Evolutionary conservation across 1,284 basidiomycete genomes (phyloP).

Genomic region (Pascua guehoae): DNA sequence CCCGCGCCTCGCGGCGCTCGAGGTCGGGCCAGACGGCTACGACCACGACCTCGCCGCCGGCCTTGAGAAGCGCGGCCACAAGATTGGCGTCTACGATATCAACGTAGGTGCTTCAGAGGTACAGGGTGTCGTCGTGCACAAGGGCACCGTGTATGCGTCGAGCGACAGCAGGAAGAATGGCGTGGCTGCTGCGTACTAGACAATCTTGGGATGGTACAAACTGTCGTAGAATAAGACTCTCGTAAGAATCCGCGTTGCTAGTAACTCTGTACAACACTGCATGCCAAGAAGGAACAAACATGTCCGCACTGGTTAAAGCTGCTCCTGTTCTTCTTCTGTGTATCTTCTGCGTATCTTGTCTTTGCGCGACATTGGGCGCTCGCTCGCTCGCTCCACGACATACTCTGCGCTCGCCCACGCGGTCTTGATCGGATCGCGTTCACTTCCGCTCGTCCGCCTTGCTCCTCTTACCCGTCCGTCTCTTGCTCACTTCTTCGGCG

Average conservation of each 20-base stretch:
- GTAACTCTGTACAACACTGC: constrained; percentile 2
- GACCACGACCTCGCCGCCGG: constrained; percentile 57
- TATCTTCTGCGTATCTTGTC: too few relatives aligned
- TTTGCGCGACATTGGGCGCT: too few relatives aligned
- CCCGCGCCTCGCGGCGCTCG: constrained; percentile 63
- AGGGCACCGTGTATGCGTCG: constrained; percentile 44
- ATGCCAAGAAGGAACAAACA: too few relatives aligned
- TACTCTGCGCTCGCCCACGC: too few relatives aligned
- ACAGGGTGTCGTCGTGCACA: constrained; percentile 62
- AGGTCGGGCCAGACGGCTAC: constrained; percentile 56
- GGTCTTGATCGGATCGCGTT: too few relatives aligned
- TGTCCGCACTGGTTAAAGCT: too few relatives aligned
- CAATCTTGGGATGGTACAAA: background rate
- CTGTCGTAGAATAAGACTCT: background rate
- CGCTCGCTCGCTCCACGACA: too few relatives aligned
- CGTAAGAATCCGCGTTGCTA: constrained; percentile 1
- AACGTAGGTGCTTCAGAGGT: constrained; percentile 51
- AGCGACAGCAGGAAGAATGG: constrained; percentile 48
- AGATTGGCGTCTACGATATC: constrained; percentile 56
- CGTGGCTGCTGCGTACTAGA: constrained; percentile 44
- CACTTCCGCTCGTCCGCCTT: too few relatives aligned
- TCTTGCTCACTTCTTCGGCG: too few relatives aligned
- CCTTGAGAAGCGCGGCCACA: constrained; percentile 65
- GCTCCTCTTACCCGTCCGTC: too few relatives aligned
- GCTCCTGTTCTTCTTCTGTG: too few relatives aligned